Conservation (phyloP, 441 rosid species). For the Gossypium davidsonii region DNA sequence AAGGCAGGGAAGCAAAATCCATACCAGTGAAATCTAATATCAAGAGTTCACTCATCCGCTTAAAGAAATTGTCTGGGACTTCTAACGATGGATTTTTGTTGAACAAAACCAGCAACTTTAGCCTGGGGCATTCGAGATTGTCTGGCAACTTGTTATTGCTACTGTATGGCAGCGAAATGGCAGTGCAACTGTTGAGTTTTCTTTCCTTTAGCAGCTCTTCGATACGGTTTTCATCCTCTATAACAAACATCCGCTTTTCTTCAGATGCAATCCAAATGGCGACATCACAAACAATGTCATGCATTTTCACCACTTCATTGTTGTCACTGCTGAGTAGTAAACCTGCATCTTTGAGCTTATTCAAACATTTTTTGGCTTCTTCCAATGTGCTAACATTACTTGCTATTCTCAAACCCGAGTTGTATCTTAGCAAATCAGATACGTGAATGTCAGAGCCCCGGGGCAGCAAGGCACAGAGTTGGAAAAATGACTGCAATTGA, state of each 20-base stretch:
- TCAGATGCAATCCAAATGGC: constrained; percentile 19
- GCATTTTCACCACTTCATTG: constrained; percentile 10
- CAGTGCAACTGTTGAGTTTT: background rate
- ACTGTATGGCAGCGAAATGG: background rate
- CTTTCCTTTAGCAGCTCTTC: background rate
- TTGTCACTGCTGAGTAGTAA: background rate
- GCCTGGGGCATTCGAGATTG: constrained; percentile 20
- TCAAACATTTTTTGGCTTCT: constrained; percentile 19
- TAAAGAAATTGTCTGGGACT: constrained; percentile 20
- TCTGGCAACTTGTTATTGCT: constrained; percentile 10
- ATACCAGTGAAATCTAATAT: constrained; percentile 22
- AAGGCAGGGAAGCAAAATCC: constrained; percentile 16
- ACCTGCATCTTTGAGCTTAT: constrained; percentile 13
- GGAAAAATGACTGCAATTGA: background rate
- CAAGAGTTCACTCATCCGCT: constrained; percentile 7
- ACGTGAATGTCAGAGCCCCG: background rate
- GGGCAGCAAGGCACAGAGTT: constrained; percentile 13
- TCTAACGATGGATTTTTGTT: background rate
- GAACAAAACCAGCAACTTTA: constrained; percentile 10
- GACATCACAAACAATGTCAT: constrained; percentile 24
- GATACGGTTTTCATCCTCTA: background rate
- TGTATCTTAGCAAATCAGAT: constrained; percentile 16
- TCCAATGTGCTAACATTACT: constrained; percentile 1
- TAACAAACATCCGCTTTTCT: background rate
- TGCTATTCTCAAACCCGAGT: constrained; percentile 23